Percentiles rank a stretch among this genome's conserved stretches.
phyloP scores from a whole-genome alignment of 2,329 filamentous ascomycete genomes.

The Dactylellina haptotyla region DNA sequence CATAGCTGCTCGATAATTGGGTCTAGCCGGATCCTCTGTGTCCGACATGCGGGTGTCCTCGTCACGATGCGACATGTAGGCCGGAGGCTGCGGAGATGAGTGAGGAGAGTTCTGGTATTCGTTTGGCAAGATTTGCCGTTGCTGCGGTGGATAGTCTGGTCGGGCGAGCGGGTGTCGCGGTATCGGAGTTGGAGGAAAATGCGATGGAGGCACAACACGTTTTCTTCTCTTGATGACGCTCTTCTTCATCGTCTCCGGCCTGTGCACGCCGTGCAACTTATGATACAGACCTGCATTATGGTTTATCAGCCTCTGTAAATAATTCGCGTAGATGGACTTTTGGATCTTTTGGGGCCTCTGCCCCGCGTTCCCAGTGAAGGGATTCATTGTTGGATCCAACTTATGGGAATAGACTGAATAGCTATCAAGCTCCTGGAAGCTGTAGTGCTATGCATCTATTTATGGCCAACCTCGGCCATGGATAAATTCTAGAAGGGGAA shows the following conservation, averaged over 20 bases:
- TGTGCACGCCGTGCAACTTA: constrained; percentile 92
- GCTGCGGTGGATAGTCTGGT: constrained; percentile 33
- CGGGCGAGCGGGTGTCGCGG: constrained; percentile 38
- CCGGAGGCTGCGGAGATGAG: constrained; percentile 31
- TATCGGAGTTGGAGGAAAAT: constrained; percentile 41
- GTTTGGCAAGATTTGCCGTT: constrained; percentile 45
- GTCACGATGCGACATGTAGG: constrained; percentile 27
- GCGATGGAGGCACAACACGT: constrained; percentile 88
- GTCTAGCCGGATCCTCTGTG: constrained; percentile 20
- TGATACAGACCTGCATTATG: constrained; percentile 80
- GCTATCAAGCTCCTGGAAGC: too few species aligned
- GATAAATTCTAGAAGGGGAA: too few species aligned
- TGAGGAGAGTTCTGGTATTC: constrained; percentile 48
- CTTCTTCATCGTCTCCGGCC: constrained; percentile 98
- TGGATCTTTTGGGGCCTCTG: neutral
- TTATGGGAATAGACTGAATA: neutral
- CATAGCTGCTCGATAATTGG: constrained; percentile 45
- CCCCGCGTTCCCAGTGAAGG: constrained; percentile 7
- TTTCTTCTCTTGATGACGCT: constrained; percentile 95
- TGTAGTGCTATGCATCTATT: neutral
- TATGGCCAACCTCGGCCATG: too few species aligned
- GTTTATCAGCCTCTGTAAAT: constrained; percentile 49
- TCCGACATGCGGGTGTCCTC: constrained; percentile 50
- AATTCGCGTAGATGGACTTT: constrained; percentile 27
- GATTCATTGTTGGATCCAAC: neutral